These are phyloP conservation scores for Coemansia sp. DNA, from an alignment of 192 early-diverging fungal species.

Conservation along the genomic window DNA sequence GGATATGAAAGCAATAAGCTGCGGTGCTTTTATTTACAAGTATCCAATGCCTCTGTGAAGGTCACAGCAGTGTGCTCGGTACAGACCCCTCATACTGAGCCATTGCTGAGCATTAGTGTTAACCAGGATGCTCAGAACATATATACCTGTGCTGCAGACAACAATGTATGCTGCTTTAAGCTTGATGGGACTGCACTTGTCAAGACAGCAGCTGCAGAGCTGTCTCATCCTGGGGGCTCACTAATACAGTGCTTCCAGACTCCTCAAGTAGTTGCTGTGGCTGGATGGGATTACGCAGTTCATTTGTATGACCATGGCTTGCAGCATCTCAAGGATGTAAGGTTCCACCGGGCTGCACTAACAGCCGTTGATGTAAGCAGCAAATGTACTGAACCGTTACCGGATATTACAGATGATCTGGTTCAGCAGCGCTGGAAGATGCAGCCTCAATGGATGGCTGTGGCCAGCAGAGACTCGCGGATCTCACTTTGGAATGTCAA, in stretches of 20 bases:
- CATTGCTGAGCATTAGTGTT: constrained; percentile 39
- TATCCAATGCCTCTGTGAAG: not conserved
- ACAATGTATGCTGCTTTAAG: constrained; percentile 28
- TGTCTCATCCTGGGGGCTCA: constrained; percentile 27
- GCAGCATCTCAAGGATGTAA: constrained; percentile 6
- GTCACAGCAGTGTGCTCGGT: not conserved
- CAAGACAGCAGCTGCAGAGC: not conserved
- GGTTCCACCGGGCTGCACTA: constrained; percentile 42
- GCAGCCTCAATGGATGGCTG: constrained; percentile 44
- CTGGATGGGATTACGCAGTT: constrained; percentile 47
- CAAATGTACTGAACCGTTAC: constrained; percentile 11
- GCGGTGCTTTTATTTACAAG: constrained; percentile 19
- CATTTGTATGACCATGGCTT: constrained; percentile 22
- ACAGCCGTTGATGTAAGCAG: constrained; percentile 38
- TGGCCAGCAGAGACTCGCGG: constrained; percentile 40
- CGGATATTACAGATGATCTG: constrained; percentile 17
- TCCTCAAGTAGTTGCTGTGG: constrained; percentile 20
- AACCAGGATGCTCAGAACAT: constrained; percentile 9
- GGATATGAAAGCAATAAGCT: constrained; percentile 47
- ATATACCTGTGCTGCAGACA: constrained; percentile 49
- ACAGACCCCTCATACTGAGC: constrained; percentile 33
- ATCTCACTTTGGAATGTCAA: constrained; percentile 44
- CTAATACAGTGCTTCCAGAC: constrained; percentile 28
- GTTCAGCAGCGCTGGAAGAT: constrained; percentile 39
- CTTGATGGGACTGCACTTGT: not conserved